Base-by-base conservation (phyloP, 2,329 filamentous ascomycete genomes). In the Akanthomyces lecanii region DNA sequence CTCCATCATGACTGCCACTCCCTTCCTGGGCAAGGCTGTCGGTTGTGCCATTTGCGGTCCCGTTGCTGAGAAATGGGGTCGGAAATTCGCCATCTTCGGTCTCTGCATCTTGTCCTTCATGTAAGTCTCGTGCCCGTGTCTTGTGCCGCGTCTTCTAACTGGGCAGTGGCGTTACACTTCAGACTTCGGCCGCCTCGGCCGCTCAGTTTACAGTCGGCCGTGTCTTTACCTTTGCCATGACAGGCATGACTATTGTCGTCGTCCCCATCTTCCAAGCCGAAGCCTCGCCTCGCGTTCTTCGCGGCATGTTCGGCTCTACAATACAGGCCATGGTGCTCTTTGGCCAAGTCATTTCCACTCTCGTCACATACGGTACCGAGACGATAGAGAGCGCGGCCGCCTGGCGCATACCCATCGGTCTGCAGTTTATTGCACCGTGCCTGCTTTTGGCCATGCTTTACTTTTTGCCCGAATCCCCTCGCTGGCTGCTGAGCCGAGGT, bases 391-490 rank as follows among this genome's bases (percentile, higher is more conserved):
- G 42, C 8, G 53, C 67, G 1, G 63, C 63, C 0, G 66, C 63
- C 6, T 83, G 81, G 81, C 71, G 77, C 14, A 72, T 77, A n/a
- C 79, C 80, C 0, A 78, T 78, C 18, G 75, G 73, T 0, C 65
- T 81, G 3, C 79, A 81, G 69, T 77, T 79, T 68, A 57, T 77
- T 2, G 78, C 75, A 55, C 75, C 77, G 0, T 66, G 75, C 0
- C 67, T 77, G 1, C 69, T 80, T 1, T 62, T 79, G 4, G 58
- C 71, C 0, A 68, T 73, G 2, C 69, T 76, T 2, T 65, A 70
- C 7, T 72, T 78, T 48, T 71, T 78, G 4, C 79, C 79, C 0
- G 80, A 82, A 66, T 78, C 76, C 1, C 79, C 79, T 0, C 79
- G 79, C 63, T 81, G 76, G 74, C 73, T 79, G 4, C 71, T 79